Evolutionary conservation across 1,284 basidiomycete genomes (phyloP), one percentile per base, ranked within the genome.

Genomic region (Microbotryum silenes-acaulis): DNA sequence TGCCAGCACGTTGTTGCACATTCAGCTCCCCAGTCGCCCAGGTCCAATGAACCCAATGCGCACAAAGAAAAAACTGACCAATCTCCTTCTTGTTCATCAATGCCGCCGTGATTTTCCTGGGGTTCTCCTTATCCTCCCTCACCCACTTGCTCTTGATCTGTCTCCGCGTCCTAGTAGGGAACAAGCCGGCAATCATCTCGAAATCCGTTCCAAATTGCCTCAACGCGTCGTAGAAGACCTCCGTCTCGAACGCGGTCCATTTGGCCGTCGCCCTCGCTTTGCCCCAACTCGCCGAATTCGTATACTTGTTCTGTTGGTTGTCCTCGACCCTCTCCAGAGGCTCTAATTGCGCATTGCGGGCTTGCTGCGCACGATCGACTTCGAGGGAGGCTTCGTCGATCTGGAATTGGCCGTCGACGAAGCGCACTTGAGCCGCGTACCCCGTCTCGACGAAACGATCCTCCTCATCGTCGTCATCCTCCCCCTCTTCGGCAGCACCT

Each of bases 61-160:
- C 31, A 31, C 31, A 8, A 31, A 33, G 25, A 51, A 45, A 31
- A 33, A 14, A 54, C 66, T 52, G 6, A 72, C 66, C 58, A 48
- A 70, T 61, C 18, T 56, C 57, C 56, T 72, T 70, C 49, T 64
- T 64, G 25, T 47, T 56, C 55, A 60, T 68, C 8, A 74, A 59
- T 14, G 73, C 73, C 5, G 60, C 56, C 6, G 73, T 73, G 37
- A 75, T 70, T 23, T 56, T 37, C 23, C 67, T 79, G 29, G 84
- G 80, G 72, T 91, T 85, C 71, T 81, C 83, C 75, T 83, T 87
- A 73, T 93, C 91, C 74, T 93, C 90, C 0, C 83, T 80, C 70
- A 88, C 90, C 79, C 90, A 93, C 74, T 94, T 94, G 71, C 87
- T 86, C 76, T 91, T 91, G 76, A 91, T 91, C 51, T 89, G 85